Base-by-base conservation (phyloP, 306 rosid genomes). In the Fagus crenata region DNA sequence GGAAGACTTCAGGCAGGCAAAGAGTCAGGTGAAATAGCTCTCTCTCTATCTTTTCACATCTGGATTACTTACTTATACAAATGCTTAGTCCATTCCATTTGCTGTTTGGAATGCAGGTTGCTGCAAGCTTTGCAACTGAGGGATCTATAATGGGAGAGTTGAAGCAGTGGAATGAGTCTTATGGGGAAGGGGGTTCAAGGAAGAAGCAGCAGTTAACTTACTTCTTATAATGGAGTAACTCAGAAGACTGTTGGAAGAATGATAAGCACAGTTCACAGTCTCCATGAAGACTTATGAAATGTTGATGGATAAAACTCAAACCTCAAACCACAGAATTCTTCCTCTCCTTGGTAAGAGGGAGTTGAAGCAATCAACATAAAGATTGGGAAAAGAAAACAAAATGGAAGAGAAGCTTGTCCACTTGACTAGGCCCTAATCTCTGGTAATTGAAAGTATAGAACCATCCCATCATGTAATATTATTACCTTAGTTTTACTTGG, bases 131-230 rank as follows among this genome's bases (percentile, higher is more conserved):
- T 83, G 84, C 99, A 32, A 59, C 91, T 0, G 98, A 96, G 80
- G 99, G 98, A 40, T 81, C 96, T 40, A 89, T 89, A 78, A 96
- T 96, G 99, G 46, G 77, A 31, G 99, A 96, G 81, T 81, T 96
- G 89, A 88, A 85, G 84, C 98, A 91, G 79, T 96, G 99, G 99
- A 96, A 91, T 54, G 92, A 96, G 2, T 72, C 81, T 74, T 96
- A 87, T 4, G 98, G 99, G 28, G 98, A 92, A 87, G 98, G 99
- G 2, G 99, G 98, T 35, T 89, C 96, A 2, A 89, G 98, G 83
- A 92, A 95, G 96, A 89, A 85, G 82, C 81, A 92, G 81, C 97
- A 92, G 49, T 77, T 95, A 35, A 69, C 93, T 28, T 95, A 92
- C 79, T 95, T 95, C 89, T 92, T 95, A 3, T 67, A n/a, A 67